Evolutionary conservation across 805 yeast genomes (phyloP), one percentile per base, ranked within the genome.

Genomic region (Candida sithepensis): DNA sequence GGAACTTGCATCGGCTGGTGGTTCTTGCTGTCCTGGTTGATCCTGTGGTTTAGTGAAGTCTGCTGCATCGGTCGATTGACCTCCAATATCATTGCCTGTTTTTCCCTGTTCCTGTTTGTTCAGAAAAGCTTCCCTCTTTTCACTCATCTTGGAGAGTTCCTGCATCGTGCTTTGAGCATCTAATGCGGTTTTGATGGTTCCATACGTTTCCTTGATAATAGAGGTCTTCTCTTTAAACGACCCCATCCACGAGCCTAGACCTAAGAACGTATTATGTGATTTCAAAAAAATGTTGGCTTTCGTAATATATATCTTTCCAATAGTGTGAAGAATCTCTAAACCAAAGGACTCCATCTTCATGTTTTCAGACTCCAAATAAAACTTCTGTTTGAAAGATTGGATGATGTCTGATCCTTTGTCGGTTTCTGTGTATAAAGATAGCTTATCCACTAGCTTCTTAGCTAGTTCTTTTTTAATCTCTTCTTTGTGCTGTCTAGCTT

Each of bases 261-360:
- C 99, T 56, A 88, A 78, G 30, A 92, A 85, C 9, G 68, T 51
- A 65, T 82, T 87, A 58, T 84, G 83, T 0, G 97, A 81, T 60
- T 79, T 81, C 45, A 89, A 69, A 49, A 79, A 82, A 21, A 86
- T 88, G 48, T 79, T 73, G 2, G 95, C 96, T 60, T 89, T 89
- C 32, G 78, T 73, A 47, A 75, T 75, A 67, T 94, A 94, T 4
- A 88, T 79, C 50, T 77, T 77, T 18, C 98, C 97, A 51, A 94
- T 85, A 18, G 92, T 71, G 55, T 85, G 90, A 54, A 92, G 71
- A 43, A 94, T 73, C 67, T 92, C 96, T 43, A 92, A 68, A 13
- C 99, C 99, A 70, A 94, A 94, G 45, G 96, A 88, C 73, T 94
- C 99, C 77, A 89, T 80, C 66, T 94, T 94, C 62, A 94, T 72